A percentile compares a stretch with the other conserved stretches of the same genome.
Evolutionary conservation across 306 rosid species (phyloP).

Genomic region (Trifolium subterraneum): DNA sequence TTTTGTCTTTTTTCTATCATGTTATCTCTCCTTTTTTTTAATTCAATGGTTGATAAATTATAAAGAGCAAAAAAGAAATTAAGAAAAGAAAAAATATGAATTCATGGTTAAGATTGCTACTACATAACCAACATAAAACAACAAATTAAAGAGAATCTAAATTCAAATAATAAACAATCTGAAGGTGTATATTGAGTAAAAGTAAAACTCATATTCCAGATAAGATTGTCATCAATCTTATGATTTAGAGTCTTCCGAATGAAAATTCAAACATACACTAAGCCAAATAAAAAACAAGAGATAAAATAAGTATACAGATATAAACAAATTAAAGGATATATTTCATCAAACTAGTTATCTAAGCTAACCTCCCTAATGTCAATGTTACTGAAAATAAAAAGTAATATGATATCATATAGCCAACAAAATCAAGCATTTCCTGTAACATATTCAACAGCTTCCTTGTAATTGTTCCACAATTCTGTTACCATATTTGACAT

Average conservation of each 20-base stretch:
- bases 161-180: too few relatives aligned
- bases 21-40: too few relatives aligned
- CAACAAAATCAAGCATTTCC: constrained; percentile 44
- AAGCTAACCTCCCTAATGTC: neutral
- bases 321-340: neutral
- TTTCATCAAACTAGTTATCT: neutral
- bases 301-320: neutral
- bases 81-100: too few relatives aligned
- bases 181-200: too few relatives aligned
- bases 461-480: constrained; percentile 54
- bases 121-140: too few relatives aligned
- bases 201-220: too few relatives aligned
- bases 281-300: neutral
- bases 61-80: too few relatives aligned
- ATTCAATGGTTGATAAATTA: too few relatives aligned
- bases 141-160: too few relatives aligned
- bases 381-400: constrained; percentile 9
- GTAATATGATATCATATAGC: neutral
- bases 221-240: too few relatives aligned
- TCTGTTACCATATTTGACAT: constrained; percentile 42
- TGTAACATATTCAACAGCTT: constrained; percentile 56
- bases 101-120: too few relatives aligned
- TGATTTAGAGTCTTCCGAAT: neutral
- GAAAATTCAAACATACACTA: neutral
- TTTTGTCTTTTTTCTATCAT: too few relatives aligned